Base-by-base conservation (phyloP, 2,329 filamentous ascomycete species). In the Sodiomyces alkalinus region DNA sequence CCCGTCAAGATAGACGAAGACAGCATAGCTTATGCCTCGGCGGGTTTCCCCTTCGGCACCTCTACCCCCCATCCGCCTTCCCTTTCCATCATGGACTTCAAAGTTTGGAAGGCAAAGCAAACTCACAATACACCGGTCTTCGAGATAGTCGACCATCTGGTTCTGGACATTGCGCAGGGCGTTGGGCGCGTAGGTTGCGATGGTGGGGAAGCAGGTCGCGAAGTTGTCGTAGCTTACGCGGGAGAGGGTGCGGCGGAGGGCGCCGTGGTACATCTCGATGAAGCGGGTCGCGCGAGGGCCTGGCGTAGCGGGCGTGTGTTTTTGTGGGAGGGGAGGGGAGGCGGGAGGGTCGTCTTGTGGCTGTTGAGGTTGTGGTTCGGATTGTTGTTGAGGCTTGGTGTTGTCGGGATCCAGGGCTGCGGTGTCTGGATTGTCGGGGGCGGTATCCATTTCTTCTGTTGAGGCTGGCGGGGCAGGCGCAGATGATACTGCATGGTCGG, bases 201-300 rank as follows among this genome's bases (percentile, higher is more conserved):
- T 55, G 13, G 64, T 70, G 23, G 72, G 71, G 45, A 72, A 77
- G 49, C 72, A 77, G 2, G 62, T 55, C 3, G 62, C 62, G 39
- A 76, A 65, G 45, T 68, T 69, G 27, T 63, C 56, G 52, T 61
- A 69, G 37, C 52, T 59, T 30, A 75, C 55, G 42, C 66, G 63
- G 38, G 47, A 53, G 18, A 76, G 57, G 3, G 71, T 74, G 39
- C 60, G 61, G 25, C 48, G 39, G 15, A 75, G 58, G 17, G 61
- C 60, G 32, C 56, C 50, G 30, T 56, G 53, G 44, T 71, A 73
- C 19, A 73, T 53, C 30, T 61, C 52, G 29, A 62, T 58, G 33
- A 76, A 60, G 24, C 64, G 60, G 17, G 52, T 41, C 3, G 72
- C 72, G 39, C 71, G 68, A 3, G 64, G 64, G 26, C 72, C 72